Evolutionary conservation across 805 yeast genomes (phyloP).

Genomic region (Teunomyces cretensis): DNA sequence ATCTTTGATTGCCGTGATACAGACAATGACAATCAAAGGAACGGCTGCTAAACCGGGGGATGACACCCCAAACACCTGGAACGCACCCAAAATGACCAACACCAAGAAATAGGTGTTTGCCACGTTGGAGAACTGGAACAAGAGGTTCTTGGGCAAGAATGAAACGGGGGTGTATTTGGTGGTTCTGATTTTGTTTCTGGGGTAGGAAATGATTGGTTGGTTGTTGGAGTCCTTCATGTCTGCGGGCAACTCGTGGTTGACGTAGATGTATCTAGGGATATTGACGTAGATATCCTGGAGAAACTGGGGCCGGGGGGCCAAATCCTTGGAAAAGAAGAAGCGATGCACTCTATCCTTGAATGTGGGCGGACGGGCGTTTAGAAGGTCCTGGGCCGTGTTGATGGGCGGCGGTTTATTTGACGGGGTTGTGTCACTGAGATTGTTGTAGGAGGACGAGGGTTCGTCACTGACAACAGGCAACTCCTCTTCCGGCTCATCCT

Average conservation of each 20-base stretch:
- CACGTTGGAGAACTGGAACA: slow-evolving; percentile 55
- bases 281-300: slow-evolving; percentile 35
- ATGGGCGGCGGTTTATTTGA: neutral
- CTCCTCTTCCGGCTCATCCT: neutral
- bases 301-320: slow-evolving; percentile 32
- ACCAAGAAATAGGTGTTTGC: slow-evolving; percentile 61
- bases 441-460: slow-evolving; percentile 3
- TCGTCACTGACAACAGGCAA: slow-evolving; percentile 3
- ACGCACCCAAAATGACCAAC: slow-evolving; percentile 52
- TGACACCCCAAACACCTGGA: slow-evolving; percentile 64
- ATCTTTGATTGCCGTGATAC: slow-evolving; percentile 72
- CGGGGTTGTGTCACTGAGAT: slow-evolving; percentile 9
- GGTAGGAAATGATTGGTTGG: slow-evolving; percentile 39
- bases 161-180: slow-evolving; percentile 61
- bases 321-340: slow-evolving; percentile 16
- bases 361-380: slow-evolving; percentile 11
- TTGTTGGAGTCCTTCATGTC: slow-evolving; percentile 26
- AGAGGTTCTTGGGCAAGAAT: slow-evolving; percentile 56
- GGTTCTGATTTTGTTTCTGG: slow-evolving; percentile 60
- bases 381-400: slow-evolving; percentile 10
- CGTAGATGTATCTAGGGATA: slow-evolving; percentile 47
- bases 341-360: slow-evolving; percentile 10
- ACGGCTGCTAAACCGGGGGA: slow-evolving; percentile 75
- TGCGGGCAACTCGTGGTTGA: slow-evolving; percentile 50
- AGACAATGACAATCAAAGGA: slow-evolving; percentile 77